A percentile compares a stretch with the other conserved stretches of the same genome.
Evolutionary conservation across 1,284 basidiomycete species (phyloP).

Genomic region (Leccinum angustisporum): DNA sequence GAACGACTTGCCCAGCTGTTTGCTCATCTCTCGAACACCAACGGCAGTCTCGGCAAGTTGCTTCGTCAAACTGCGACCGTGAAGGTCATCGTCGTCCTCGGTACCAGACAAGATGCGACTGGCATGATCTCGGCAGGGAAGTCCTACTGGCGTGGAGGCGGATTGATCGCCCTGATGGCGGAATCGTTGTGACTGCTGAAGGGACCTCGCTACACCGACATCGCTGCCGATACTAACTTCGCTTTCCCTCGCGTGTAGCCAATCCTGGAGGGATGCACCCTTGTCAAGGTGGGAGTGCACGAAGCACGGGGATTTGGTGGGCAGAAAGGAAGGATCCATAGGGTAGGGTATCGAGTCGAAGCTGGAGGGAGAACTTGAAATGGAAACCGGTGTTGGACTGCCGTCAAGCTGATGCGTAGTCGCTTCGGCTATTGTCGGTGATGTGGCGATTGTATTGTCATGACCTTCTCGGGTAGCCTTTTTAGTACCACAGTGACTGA

Average conservation of each 20-base stretch:
- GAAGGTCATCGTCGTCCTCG: conserved; percentile 69
- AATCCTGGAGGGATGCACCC: conserved; percentile 69
- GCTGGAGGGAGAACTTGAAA: conserved; percentile 34
- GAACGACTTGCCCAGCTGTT: conserved; percentile 81
- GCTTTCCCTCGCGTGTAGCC: conserved; percentile 54
- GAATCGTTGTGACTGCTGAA: conserved; percentile 37
- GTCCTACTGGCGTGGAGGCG: conserved; percentile 14
- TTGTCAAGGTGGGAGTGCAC: conserved; percentile 84
- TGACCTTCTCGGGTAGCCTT: conserved; percentile 4
- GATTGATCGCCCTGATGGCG: conserved; percentile 17
- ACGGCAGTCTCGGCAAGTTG: conserved; percentile 97
- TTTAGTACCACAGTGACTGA: conserved; percentile 12
- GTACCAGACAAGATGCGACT: conserved; percentile 32
- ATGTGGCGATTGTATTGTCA: conserved; percentile 19
- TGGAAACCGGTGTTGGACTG: conserved; percentile 18
- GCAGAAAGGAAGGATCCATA: conserved; percentile 29
- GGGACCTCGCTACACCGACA: conserved; percentile 49
- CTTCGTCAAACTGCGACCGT: conserved; percentile 77
- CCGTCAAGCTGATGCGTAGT: conserved; percentile 18
- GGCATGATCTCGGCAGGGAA: conserved; percentile 19
- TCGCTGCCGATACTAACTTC: conserved; percentile 36
- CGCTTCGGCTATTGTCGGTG: conserved; percentile 27
- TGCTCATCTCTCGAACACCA: conserved; percentile 97
- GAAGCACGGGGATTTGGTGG: conserved; percentile 77
- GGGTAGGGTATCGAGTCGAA: conserved; percentile 34